A percentile compares a stretch with the other conserved stretches of the same genome.
These are phyloP conservation scores for Glycine latifolia DNA, from an alignment of 306 rosid species.

Conservation along the genomic window DNA sequence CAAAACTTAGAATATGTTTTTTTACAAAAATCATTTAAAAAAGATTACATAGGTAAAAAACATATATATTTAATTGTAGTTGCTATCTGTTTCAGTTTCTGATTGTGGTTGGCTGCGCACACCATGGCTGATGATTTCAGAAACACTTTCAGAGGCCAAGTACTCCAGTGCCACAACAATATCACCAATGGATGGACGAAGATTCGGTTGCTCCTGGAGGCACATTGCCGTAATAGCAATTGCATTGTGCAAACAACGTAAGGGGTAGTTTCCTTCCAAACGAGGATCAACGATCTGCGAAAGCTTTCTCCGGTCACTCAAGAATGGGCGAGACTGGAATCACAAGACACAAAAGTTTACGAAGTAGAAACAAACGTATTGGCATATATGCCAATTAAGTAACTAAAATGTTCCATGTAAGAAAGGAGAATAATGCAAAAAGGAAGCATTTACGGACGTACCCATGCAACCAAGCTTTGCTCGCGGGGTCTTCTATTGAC, in stretches of 20 bases:
- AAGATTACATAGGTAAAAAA: neutral
- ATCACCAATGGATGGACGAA: constrained; percentile 72
- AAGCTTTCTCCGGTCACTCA: constrained; percentile 59
- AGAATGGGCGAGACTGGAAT: constrained; percentile 43
- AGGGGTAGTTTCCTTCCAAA: constrained; percentile 68
- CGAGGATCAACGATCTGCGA: constrained; percentile 69
- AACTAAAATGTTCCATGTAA: too few species aligned
- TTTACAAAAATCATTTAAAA: too few species aligned
- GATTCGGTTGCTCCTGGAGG: constrained; percentile 73
- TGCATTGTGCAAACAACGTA: constrained; percentile 78
- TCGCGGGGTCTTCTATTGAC: constrained; percentile 58
- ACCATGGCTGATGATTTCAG: neutral
- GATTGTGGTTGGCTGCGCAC: constrained; percentile 34
- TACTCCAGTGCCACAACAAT: constrained; percentile 85
- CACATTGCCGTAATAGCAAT: constrained; percentile 86
- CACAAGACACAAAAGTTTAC: neutral
- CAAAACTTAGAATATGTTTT: neutral
- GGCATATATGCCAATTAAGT: too few species aligned
- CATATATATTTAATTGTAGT: neutral
- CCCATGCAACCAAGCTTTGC: constrained; percentile 78
- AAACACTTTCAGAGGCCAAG: constrained; percentile 58
- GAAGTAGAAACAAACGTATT: neutral
- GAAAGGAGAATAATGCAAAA: too few species aligned
- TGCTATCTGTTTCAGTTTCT: constrained; percentile 15
- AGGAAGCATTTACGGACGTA: neutral